A percentile compares a stretch with the other conserved stretches of the same genome.
These are phyloP conservation scores for Kokia cookei DNA, from an alignment of 441 rosid species.

Conservation along the genomic window DNA sequence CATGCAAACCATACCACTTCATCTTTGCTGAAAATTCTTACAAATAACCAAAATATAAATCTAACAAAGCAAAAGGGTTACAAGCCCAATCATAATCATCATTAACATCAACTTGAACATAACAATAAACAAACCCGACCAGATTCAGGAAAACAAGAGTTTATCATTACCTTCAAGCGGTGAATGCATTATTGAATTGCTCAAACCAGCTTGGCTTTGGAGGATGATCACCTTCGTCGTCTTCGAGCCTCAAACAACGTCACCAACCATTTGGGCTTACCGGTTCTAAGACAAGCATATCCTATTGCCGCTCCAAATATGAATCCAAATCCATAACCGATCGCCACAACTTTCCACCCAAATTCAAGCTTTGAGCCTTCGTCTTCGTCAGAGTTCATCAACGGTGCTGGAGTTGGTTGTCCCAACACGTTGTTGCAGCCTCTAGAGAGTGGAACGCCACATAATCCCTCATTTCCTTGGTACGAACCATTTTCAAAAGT, in stretches of 20 bases:
- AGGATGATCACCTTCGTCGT: not conserved
- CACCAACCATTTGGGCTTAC: not conserved
- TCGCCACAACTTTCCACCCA: conserved; percentile 9
- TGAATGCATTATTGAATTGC: not conserved
- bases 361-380: not conserved
- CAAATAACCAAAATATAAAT: too few species aligned
- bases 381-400: not conserved
- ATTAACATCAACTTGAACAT: too few species aligned
- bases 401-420: not conserved
- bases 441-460: conserved; percentile 15
- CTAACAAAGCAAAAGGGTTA: too few species aligned
- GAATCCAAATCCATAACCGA: conserved; percentile 22
- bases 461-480: conserved; percentile 2
- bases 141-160: not conserved
- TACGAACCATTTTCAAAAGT: conserved; percentile 4
- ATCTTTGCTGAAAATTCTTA: too few species aligned
- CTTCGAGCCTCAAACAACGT: not conserved
- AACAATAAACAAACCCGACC: not conserved
- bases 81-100: too few species aligned
- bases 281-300: not conserved
- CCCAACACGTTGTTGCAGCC: not conserved
- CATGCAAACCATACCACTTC: too few species aligned
- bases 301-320: not conserved
- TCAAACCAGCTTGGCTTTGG: not conserved
- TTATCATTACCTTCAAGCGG: not conserved